Evolutionary conservation across 2,329 filamentous ascomycete genomes (phyloP), one percentile per base, ranked within the genome.

Genomic region (Aspergillus sp.): DNA sequence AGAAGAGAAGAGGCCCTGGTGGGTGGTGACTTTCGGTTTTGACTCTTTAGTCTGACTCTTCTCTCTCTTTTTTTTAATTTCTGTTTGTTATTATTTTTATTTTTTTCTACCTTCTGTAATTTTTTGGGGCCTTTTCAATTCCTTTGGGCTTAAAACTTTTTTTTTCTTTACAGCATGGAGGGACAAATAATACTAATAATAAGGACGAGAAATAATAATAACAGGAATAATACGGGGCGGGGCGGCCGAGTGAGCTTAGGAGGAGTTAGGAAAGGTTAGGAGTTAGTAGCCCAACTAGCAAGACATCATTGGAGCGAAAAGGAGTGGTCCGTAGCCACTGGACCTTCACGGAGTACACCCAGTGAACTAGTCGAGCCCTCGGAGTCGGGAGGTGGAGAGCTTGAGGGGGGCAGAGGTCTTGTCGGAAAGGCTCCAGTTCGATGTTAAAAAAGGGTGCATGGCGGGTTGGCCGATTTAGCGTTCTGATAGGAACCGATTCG

Each of bases 331-430:
- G 54, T 51, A 58, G 47, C 57, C 57, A 58, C 49, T 47, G 51
- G 15, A 39, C 27, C 32, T 54, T 25, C 42, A 55, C 53, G 53
- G 53, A 41, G 53, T 53, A 47, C 19, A 44, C 36, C 39, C 30
- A 54, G 49, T 54, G 50, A 54, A 53, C 56, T 64, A 60, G 63
- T 65, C 64, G 51, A 66, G 56, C 52, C 60, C 21, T 66, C 63
- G 63, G 62, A 66, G 58, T 64, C 62, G 65, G 65, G 64, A 64
- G 62, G 65, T 66, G 64, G 63, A 61, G 63, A 64, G 63, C 59
- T 62, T 60, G 49, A 52, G 57, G 51, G 53, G 41, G 53, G 53
- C 39, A 55, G 41, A 19, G 23, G 47, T 17, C 47, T 50, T 50
- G 47, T 50, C 47, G 47, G 25, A 50, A 50, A 50, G 47, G 47